Evolutionary conservation across 1,284 basidiomycete genomes (phyloP), one percentile per base, ranked within the genome.

Genomic region (Rhodotorula sp.): DNA sequence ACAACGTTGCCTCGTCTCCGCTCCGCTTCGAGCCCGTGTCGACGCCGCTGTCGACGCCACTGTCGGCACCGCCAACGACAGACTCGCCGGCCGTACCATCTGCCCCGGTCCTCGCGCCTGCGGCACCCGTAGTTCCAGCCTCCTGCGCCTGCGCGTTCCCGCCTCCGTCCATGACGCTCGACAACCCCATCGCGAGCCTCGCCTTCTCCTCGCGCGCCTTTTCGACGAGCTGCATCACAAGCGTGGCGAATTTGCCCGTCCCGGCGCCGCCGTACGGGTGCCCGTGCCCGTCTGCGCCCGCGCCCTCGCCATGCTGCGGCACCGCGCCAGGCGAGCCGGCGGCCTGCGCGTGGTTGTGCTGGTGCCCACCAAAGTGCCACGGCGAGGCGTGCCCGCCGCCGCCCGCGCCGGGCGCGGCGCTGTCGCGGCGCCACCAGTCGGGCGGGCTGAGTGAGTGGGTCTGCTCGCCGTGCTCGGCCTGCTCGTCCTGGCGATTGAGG

Each of bases 401-500:
- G 45, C 23, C 27, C 53, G 56, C 46, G 56, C 41, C 21, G 45
- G 46, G 62, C 9, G 19, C 17, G 1, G 59, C 57, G n/a, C 62
- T 62, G 25, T 69, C 67, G 13, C 70, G 67, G 8, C 67, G 49
- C 73, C 73, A 74, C 68, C 59, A 75, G 48, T 64, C 70, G 41
- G 63, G 73, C 61, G 57, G 70, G 23, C 34, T n/a, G 25, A 72
- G 60, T 45, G 66, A 64, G 9, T 46, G 54, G 19, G 61, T 41
- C 42, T 68, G 53, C 46, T 68, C 66, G 27, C 62, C 61, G 61
- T 60, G 81, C 80, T 44, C 76, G 75, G 52, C 80, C 77, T 52
- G 81, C 80, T 79, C 75, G 1, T 81, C 81, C 71, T 84, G 81
- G 9, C 77, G 61, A 12, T 80, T 78, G 10, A 85, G 77, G 16